Evolutionary conservation across 805 yeast species (phyloP), one percentile per base, ranked within the genome.

Genomic region (Wickerhamomyces pijperi): DNA sequence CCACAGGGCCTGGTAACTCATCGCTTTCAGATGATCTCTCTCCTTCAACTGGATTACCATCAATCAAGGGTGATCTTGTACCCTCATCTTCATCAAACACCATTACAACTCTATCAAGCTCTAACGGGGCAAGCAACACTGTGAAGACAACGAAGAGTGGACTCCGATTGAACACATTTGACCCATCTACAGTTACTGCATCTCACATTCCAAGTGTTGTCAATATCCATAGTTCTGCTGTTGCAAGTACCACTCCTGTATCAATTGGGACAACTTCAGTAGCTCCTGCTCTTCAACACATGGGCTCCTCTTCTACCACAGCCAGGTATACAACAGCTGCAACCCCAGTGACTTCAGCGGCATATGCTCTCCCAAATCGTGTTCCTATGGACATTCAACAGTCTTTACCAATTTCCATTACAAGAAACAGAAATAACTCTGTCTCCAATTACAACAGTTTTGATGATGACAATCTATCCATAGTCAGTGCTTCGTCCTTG

Each of bases 401-500:
- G 37, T 31, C 43, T 35, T 15, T 45, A 29, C 51, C 54, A 3
- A 44, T 50, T 14, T 43, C 51, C 4, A 48, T 45, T 18, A 47
- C 44, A 32, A 29, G 49, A 2, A 43, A 43, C 4, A 29, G 49
- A 2, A 43, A 43, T 6, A 41, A 36, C n/a, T 38, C 41, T 15
- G 23, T 39, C 3, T 40, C 47, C 19, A 45, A 49, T 14, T 42
- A 48, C 36, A 25, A 25, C 29, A 45, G 58, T 19, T 47, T 52
- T 35, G 65, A 62, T 14, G 55, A 54, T 32, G 67, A 65, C 39
- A 55, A 51, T 32, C 37, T 48, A 0, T 64, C 70, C 0, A 47
- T 54, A 20, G 54, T 56, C 21, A 63, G 68, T 45, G 51, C 66
- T 1, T 65, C 71, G 0, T 64, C 70, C 0, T 43, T 64, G 42